Base-by-base conservation (phyloP, 208 protist genomes). In the Novymonas esmeraldas region DNA sequence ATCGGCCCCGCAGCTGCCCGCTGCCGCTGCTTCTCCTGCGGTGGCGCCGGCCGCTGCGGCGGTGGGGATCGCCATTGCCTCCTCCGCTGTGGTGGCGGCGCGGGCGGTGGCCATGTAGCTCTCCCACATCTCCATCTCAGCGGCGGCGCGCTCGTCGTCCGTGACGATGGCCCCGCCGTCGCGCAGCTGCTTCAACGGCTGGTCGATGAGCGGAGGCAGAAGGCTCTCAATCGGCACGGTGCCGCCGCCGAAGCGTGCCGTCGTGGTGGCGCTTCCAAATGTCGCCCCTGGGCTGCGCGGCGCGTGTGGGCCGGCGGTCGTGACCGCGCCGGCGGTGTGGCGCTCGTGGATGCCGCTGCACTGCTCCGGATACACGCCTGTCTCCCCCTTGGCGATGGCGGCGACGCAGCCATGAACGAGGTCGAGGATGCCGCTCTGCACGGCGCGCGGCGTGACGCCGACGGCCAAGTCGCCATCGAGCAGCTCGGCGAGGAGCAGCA, bases 391-490 rank as follows among this genome's bases (percentile, higher is more conserved):
- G 28, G 46, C 56, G 31, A 70, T 64, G 1, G 70, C 70, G 6
- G 63, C 29, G 29, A 61, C 45, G 7, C 52, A 39, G 18, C 55
- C 63, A 18, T 65, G 28, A 5, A 73, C 29, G 10, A 79, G 44
- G 11, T 55, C 33, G 0, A 79, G 70, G n/a, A 94, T 24, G 9
- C 88, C 88, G 2, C 73, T 54, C n/a, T 85, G 49, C 10, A 94
- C 73, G 78, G 85, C 85, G n/a, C 68, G 38, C 34, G 82, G 79
- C 0, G 88, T 94, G 54, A 91, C 78, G 39, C 88, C 88, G 26
- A 70, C 62, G 7, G 73, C 73, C 20, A 82, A 77, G 61, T 89
- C 82, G 22, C 77, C 76, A 14, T 72, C 60, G 26, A 91, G 74
- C 16, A 89, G 58, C 49, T 87, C 88, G 26, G 80, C 50, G 36